Base-by-base conservation (phyloP, 495 filamentous ascomycete genomes). In the Aspergillus conjunctus region DNA sequence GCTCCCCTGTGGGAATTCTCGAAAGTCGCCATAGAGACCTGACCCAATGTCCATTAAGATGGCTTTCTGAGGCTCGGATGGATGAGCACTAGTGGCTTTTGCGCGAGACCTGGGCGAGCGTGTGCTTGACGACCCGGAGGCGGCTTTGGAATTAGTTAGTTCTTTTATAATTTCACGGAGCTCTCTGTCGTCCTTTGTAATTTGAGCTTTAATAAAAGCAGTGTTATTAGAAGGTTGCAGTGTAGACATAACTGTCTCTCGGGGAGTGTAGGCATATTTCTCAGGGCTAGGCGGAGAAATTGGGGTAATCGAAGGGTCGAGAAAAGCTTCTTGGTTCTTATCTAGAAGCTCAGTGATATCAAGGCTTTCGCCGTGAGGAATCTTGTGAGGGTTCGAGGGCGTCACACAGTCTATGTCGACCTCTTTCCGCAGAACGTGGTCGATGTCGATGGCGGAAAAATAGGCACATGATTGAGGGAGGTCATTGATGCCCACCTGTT, bases 331-430 rank as follows among this genome's bases (percentile, higher is more conserved):
- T 1, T 79, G 65, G 20, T 87, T 88, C 69, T 88, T 92, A 3
- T 82, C 81, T 10, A 98, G 79, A 4, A 98, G 83, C 37, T 86
- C 73, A 15, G 70, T 62, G 50, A 98, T 97, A 68, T 92, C 91
- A 20, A 98, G 66, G 56, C 83, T 90, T 75, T 98, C 92, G 32
- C 94, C 94, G 8, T 87, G 90, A 0, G 90, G 85, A 51, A 98
- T 97, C 39, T 85, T 83, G 22, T 81, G 73, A 0, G 84, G 86
- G 67, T 98, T 90, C 41, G 88, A 92, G 9, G 95, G 94, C 1
- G 94, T 98, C 50, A 97, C 72, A 70, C 94, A 98, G 68, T 96
- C 90, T 91, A 98, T 95, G 69, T 98, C 87, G 18, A 98, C 95
- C 68, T 98, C 94, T 71, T 98, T 98, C 37, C 94, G 88, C 15